Evolutionary conservation across 371 early-diverging fungal genomes (phyloP).

Genomic region (Mucor racemosus): DNA sequence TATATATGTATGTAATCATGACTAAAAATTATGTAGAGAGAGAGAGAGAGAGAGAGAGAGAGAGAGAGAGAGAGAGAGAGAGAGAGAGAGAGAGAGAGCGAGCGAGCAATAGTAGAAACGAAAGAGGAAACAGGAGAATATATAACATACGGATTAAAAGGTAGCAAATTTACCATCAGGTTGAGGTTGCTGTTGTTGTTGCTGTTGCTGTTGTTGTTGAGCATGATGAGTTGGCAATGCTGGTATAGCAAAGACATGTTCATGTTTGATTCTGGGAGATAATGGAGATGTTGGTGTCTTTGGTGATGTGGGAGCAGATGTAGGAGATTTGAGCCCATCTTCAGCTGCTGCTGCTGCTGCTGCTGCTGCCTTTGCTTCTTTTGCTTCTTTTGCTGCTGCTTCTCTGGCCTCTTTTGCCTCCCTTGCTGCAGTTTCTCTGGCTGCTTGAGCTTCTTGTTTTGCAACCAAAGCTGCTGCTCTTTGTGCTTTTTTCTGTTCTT

Average conservation of each 20-base stretch:
- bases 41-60: too few relatives aligned
- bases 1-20: not conserved
- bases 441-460: not conserved
- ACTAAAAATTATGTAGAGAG: not conserved
- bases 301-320: conserved; percentile 20
- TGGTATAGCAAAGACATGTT: conserved; percentile 16
- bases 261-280: conserved; percentile 8
- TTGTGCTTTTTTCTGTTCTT: conserved; percentile 12
- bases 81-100: too few relatives aligned
- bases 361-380: conserved; percentile 10
- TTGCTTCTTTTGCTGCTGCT: conserved; percentile 12
- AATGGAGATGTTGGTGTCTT: conserved; percentile 14
- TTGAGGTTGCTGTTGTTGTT: not conserved
- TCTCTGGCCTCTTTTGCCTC: not conserved
- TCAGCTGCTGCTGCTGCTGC: not conserved
- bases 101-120: too few relatives aligned
- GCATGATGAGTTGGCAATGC: conserved; percentile 4
- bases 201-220: conserved; percentile 9
- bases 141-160: not conserved
- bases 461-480: conserved; percentile 12
- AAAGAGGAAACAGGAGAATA: not conserved
- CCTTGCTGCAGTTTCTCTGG: not conserved
- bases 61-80: too few relatives aligned
- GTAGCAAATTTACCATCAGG: not conserved
- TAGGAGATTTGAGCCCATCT: not conserved